Conservation (phyloP, 257 asterid species). For the Rhazya stricta region DNA sequence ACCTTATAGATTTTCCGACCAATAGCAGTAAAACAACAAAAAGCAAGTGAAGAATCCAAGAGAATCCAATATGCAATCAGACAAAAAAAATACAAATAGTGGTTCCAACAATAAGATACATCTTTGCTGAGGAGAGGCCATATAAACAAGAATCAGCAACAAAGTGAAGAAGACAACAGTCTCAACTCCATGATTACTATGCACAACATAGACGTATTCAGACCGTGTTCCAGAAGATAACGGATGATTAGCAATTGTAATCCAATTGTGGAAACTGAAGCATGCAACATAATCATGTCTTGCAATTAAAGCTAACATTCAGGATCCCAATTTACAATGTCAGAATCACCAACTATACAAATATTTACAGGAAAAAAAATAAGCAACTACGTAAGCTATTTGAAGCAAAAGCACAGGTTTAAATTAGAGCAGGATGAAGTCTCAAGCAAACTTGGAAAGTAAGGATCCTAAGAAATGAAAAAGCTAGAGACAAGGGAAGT, state of each 20-base stretch:
- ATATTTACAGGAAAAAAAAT: background rate
- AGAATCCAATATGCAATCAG: background rate
- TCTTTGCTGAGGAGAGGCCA: background rate
- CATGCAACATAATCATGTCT: background rate
- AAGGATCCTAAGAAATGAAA: background rate
- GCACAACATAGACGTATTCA: background rate
- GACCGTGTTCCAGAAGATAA: background rate
- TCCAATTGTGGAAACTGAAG: background rate
- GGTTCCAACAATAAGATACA: background rate
- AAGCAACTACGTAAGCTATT: background rate
- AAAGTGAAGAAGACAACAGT: background rate
- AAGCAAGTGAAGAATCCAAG: background rate
- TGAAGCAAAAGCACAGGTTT: background rate
- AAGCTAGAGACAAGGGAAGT: conserved; percentile 21
- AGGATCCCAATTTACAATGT: background rate
- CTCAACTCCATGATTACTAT: background rate
- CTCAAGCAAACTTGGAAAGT: background rate
- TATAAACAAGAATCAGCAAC: background rate
- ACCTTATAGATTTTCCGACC: background rate
- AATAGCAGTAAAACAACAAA: conserved; percentile 2
- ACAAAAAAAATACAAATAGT: background rate
- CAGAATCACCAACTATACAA: background rate
- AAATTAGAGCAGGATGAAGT: background rate
- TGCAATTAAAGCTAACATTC: background rate
- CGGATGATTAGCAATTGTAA: background rate